These are phyloP conservation scores for Linnemannia schmuckeri DNA, from an alignment of 192 early-diverging fungal species.

Conservation along the genomic window DNA sequence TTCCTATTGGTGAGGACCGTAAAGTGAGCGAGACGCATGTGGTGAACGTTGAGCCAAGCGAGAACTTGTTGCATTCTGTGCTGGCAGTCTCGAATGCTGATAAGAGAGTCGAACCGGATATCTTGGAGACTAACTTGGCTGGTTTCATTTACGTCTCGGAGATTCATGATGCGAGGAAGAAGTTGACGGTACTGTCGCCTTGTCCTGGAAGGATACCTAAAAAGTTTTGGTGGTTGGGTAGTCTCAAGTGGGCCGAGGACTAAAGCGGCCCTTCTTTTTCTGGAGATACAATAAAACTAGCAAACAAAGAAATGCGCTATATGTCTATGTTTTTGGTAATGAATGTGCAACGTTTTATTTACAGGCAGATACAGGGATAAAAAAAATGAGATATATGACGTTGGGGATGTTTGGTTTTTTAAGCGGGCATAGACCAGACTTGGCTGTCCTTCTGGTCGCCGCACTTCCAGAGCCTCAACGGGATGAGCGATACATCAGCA, in stretches of 20 bases:
- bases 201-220: slow-evolving; percentile 90
- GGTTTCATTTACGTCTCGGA: slow-evolving; percentile 91
- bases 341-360: background rate
- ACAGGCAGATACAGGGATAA: background rate
- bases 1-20: slow-evolving; percentile 90
- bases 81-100: slow-evolving; percentile 85
- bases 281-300: background rate
- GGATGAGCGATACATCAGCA: background rate
- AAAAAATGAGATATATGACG: background rate
- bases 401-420: background rate
- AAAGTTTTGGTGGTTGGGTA: slow-evolving; percentile 84
- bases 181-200: slow-evolving; percentile 88
- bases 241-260: slow-evolving; percentile 94
- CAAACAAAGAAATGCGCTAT: background rate
- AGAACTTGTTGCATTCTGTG: slow-evolving; percentile 87
- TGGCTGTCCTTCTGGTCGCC: slow-evolving; percentile 39
- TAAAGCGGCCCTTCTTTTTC: slow-evolving; percentile 21
- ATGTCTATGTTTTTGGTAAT: background rate
- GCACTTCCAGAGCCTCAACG: slow-evolving; percentile 30
- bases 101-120: slow-evolving; percentile 59
- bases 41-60: slow-evolving; percentile 82
- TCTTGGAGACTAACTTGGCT: slow-evolving; percentile 77
- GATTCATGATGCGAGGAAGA: slow-evolving; percentile 84
- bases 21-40: slow-evolving; percentile 85
- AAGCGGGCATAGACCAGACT: slow-evolving; percentile 50